Percentiles rank a stretch among this genome's conserved stretches.
phyloP scores from a whole-genome alignment of 257 asterid genomes.

The Rehmannia glutinosa region DNA sequence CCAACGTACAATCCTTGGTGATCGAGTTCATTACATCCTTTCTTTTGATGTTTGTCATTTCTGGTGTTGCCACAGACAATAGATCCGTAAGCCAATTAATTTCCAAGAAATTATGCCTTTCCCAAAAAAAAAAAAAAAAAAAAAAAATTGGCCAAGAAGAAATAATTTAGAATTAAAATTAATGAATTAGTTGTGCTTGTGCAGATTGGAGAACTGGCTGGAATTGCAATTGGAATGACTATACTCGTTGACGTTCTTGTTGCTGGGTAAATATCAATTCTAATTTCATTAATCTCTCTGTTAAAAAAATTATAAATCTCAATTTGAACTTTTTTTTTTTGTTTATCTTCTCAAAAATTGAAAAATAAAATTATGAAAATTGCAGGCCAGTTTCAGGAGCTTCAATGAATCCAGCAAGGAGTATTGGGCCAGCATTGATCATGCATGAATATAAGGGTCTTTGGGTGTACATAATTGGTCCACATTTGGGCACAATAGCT shows the following conservation, averaged over 20 bases:
- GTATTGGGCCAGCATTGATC: conserved; percentile 56
- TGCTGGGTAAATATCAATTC: conserved; percentile 42
- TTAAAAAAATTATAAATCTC: no score
- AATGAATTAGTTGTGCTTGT: background rate
- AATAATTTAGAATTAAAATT: background rate
- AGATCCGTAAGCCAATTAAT: conserved; percentile 40
- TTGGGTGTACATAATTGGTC: conserved; percentile 59
- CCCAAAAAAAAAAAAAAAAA: background rate
- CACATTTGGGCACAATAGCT: conserved; percentile 38
- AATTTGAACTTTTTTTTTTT: background rate
- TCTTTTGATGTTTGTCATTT: conserved; percentile 66
- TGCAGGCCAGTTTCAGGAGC: conserved; percentile 70
- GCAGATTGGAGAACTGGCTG: conserved; percentile 71
- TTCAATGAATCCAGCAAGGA: conserved; percentile 66
- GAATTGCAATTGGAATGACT: conserved; percentile 79
- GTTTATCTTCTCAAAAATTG: background rate
- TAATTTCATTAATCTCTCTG: no score
- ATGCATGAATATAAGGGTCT: conserved; percentile 37
- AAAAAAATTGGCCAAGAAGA: background rate
- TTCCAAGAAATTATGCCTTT: background rate
- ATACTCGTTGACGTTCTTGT: conserved; percentile 45
- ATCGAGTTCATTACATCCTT: conserved; percentile 52
- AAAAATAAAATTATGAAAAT: background rate
- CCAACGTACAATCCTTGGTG: conserved; percentile 42
- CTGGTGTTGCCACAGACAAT: conserved; percentile 73